Evolutionary conservation across 768 basidiomycete genomes (phyloP).

Genomic region (Paxillus rubicundulus): DNA sequence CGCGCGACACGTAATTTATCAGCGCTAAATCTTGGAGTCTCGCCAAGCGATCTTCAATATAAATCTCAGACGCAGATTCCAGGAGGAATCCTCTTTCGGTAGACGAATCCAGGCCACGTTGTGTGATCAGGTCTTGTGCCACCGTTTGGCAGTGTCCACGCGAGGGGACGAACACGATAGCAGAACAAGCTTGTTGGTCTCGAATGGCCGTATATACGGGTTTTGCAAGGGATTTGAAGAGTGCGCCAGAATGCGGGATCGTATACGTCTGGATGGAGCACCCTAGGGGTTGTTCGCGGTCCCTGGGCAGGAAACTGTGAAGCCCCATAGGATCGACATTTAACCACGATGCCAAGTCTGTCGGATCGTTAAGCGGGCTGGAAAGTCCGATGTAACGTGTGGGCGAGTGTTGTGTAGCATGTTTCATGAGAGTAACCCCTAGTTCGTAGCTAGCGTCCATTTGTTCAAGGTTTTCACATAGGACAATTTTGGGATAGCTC

Average conservation of each 20-base stretch:
- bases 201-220: conserved; percentile 80
- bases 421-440: conserved; percentile 67
- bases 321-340: conserved; percentile 59
- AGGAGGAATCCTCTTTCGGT: conserved; percentile 68
- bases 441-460: conserved; percentile 83
- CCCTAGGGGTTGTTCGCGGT: conserved; percentile 77
- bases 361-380: conserved; percentile 75
- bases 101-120: conserved; percentile 74
- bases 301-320: conserved; percentile 76
- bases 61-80: conserved; percentile 43
- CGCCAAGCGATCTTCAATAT: conserved; percentile 56
- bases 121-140: conserved; percentile 84
- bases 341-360: conserved; percentile 83
- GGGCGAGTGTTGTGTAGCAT: conserved; percentile 56
- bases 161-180: conserved; percentile 88
- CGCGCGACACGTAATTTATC: conserved; percentile 73
- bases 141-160: conserved; percentile 68
- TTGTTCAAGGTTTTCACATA: conserved; percentile 85
- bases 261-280: conserved; percentile 75
- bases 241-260: conserved; percentile 79
- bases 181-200: conserved; percentile 42
- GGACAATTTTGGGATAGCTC: conserved; percentile 56
- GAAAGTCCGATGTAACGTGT: conserved; percentile 78
- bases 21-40: conserved; percentile 63
- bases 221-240: conserved; percentile 91